Base-by-base conservation (phyloP, 345 rosid species). In the Populus alba region DNA sequence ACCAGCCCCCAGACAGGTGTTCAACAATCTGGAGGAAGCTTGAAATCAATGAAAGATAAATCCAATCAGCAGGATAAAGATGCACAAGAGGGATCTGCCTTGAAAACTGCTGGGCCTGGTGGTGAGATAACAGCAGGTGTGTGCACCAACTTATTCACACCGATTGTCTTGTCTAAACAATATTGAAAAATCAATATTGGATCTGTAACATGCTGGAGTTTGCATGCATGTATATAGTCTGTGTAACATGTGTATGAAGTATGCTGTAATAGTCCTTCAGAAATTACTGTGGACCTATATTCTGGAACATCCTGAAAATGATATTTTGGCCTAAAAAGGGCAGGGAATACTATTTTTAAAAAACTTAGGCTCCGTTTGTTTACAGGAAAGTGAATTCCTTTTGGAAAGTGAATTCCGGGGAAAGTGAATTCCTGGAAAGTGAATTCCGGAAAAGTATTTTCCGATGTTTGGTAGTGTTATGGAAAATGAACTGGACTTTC, bases 61-160 rank as follows among this genome's bases (percentile, higher is more conserved):
- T 76, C 86, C 35, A 81, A 81, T 76, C 87, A 81, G 73, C 88
- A 86, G 85, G 97, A 91, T 69, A 92, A 94, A 85, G 97, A 92
- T 78, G 86, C 81, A 53, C 91, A 82, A 57, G 99, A 94, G 82
- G 96, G 91, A 68, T 75, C 98, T 51, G 87, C 90, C 75, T 86
- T 97, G 81, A 92, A 97, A 86, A 91, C 92, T 82, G 97, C 97
- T 33, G 99, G 98, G 63, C 85, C 97, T 38, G 92, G 85, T 73
- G 99, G 98, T 62, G 99, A 94, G 85, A 94, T 97, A 83, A 92
- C 97, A 53, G 99, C 99, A 86, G 99, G 99, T 96, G 68, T 67
- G 85, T 66, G 39, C 20, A 7, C 25, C 23, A 45, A 23, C 67
- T 63, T 23, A 16, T 23, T 41, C 29, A 9, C 22, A 23, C 59